Percentiles rank a stretch among this genome's conserved stretches.
Evolutionary conservation across 495 filamentous ascomycete species (phyloP).

Genomic region (Penicillium cinerascens): DNA sequence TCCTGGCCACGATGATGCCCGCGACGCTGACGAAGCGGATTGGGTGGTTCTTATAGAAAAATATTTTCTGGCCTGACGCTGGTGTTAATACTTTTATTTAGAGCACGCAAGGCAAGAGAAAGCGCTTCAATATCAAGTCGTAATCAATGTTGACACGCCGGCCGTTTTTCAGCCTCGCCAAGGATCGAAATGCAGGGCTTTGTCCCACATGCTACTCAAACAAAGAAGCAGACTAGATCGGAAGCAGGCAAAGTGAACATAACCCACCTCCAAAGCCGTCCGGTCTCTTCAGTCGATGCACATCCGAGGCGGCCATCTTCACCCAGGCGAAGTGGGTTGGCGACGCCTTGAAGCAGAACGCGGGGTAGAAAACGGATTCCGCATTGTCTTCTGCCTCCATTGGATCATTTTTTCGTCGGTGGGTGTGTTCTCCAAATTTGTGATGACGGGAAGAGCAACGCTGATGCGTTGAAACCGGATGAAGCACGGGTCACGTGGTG

Average conservation of each 20-base stretch:
- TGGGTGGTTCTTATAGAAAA: constrained; percentile 83
- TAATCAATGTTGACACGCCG: neutral
- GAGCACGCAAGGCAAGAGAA: neutral
- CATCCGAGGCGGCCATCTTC: constrained; percentile 67
- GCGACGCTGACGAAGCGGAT: constrained; percentile 79
- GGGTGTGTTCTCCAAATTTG: neutral
- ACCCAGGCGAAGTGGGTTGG: constrained; percentile 83
- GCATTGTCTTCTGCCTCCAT: constrained; percentile 31
- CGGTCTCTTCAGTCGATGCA: constrained; percentile 55
- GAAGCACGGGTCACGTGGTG: constrained; percentile 11
- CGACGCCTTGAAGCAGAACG: constrained; percentile 79
- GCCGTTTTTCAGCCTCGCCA: neutral
- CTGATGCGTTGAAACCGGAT: neutral
- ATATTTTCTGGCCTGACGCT: constrained; percentile 62
- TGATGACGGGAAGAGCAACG: neutral
- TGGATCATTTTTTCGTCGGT: constrained; percentile 30
- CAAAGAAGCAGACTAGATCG: neutral
- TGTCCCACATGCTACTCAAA: neutral
- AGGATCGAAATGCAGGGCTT: neutral
- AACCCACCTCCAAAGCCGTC: constrained; percentile 64
- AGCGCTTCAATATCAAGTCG: neutral
- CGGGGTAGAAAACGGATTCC: constrained; percentile 63
- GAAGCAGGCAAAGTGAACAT: constrained; percentile 3
- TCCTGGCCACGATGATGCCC: constrained; percentile 72
- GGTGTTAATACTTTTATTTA: neutral